Percentiles rank a stretch among this genome's conserved stretches.
Conservation (phyloP, 1,284 basidiomycete species). For the Austroboletus novae-zelandiae region DNA sequence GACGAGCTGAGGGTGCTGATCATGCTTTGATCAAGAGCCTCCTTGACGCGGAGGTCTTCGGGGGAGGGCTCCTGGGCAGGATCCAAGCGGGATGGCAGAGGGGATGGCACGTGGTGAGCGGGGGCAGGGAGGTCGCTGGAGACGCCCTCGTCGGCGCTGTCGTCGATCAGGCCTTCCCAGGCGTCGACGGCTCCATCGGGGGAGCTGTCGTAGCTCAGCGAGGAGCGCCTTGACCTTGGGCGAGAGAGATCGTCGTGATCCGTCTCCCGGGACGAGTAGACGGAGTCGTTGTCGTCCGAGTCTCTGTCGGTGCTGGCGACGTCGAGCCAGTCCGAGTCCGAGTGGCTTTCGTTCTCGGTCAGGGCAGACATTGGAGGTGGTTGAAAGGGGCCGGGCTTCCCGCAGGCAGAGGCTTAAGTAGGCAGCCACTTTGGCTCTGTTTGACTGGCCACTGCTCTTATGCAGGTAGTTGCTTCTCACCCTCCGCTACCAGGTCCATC, state of each 20-base stretch:
- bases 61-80: conserved; percentile 27
- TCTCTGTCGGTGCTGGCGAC: conserved; percentile 58
- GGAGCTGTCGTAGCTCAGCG: conserved; percentile 63
- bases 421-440: conserved; percentile 28
- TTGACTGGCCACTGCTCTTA: conserved; percentile 35
- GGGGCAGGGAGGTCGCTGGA: conserved; percentile 31
- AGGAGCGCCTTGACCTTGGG: conserved; percentile 63
- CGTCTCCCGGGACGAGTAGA: conserved; percentile 51
- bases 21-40: conserved; percentile 74
- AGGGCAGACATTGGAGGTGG: conserved; percentile 34
- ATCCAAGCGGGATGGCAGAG: conserved; percentile 28
- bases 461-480: conserved; percentile 45
- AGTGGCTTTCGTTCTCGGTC: conserved; percentile 63
- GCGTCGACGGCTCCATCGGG: conserved; percentile 63
- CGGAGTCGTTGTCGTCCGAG: conserved; percentile 67
- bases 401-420: conserved; percentile 14
- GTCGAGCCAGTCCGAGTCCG: conserved; percentile 80
- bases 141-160: conserved; percentile 47
- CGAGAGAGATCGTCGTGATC: conserved; percentile 54
- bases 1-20: conserved; percentile 72
- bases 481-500: no score
- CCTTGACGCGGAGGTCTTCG: conserved; percentile 66
- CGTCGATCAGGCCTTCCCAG: conserved; percentile 72
- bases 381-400: conserved; percentile 29
- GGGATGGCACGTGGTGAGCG: conserved; percentile 25